Percentiles rank a stretch among this genome's conserved stretches.
Conservation (phyloP, 2,329 filamentous ascomycete genomes). For the Cadophora malorum region DNA sequence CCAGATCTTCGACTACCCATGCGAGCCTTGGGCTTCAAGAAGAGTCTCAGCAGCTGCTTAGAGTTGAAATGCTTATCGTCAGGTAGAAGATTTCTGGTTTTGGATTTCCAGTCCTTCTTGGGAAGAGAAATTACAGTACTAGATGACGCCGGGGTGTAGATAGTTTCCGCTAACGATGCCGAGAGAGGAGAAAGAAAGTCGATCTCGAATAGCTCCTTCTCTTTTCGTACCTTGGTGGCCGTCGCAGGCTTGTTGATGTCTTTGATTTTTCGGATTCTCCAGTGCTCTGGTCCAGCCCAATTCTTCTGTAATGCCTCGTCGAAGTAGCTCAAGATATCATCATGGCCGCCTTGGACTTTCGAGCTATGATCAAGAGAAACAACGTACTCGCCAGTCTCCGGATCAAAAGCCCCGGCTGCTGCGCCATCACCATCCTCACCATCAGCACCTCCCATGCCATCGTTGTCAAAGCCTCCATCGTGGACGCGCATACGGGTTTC, state of each 20-base stretch:
- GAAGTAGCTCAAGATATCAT: slow-evolving; percentile 97
- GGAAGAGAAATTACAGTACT: slow-evolving; percentile 84
- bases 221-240: slow-evolving; percentile 74
- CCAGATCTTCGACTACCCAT: slow-evolving; percentile 70
- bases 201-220: slow-evolving; percentile 96
- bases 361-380: slow-evolving; percentile 78
- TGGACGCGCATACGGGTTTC: slow-evolving; percentile 87
- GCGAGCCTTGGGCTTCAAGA: slow-evolving; percentile 91
- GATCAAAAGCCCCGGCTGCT: slow-evolving; percentile 64
- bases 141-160: slow-evolving; percentile 82
- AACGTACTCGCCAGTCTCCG: slow-evolving; percentile 74
- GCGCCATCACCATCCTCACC: slow-evolving; percentile 55
- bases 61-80: slow-evolving; percentile 99
- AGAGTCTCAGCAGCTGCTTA: slow-evolving; percentile 84
- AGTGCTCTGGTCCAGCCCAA: slow-evolving; percentile 98
- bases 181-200: slow-evolving; percentile 83
- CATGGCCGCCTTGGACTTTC: slow-evolving; percentile 71
- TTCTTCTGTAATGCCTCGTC: slow-evolving; percentile 96
- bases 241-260: slow-evolving; percentile 69
- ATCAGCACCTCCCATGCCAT: slow-evolving; percentile 59
- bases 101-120: slow-evolving; percentile 95
- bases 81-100: slow-evolving; percentile 88
- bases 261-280: slow-evolving; percentile 95
- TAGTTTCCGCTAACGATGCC: slow-evolving; percentile 70
- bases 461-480: slow-evolving; percentile 62